Conservation (phyloP, 805 yeast genomes). For the Ogataea zsoltii region DNA sequence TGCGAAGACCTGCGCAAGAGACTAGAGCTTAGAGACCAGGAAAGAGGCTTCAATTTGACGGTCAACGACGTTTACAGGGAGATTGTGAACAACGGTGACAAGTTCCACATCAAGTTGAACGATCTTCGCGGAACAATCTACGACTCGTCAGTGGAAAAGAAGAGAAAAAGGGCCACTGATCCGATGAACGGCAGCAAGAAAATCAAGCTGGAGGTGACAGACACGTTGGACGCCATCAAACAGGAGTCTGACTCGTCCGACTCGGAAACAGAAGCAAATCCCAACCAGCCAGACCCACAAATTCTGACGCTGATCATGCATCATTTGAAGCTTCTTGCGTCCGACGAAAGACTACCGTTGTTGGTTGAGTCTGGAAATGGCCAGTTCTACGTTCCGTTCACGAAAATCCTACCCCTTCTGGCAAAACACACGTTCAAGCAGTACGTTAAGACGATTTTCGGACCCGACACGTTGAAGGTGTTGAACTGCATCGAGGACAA, state of each 20-base stretch:
- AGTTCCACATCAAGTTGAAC: constrained; percentile 36
- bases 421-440: constrained; percentile 56
- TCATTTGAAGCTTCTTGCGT: constrained; percentile 69
- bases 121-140: constrained; percentile 38
- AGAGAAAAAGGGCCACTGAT: constrained; percentile 9
- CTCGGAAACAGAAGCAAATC: constrained; percentile 22
- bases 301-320: constrained; percentile 34
- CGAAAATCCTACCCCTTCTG: constrained; percentile 46
- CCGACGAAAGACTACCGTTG: constrained; percentile 55
- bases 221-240: constrained; percentile 26
- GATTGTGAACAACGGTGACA: constrained; percentile 32
- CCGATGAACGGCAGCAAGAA: constrained; percentile 17
- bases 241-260: constrained; percentile 32
- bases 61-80: constrained; percentile 43
- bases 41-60: constrained; percentile 38
- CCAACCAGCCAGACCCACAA: constrained; percentile 22
- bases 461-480: constrained; percentile 67
- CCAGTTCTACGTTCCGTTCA: constrained; percentile 62
- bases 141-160: constrained; percentile 34
- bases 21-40: constrained; percentile 37
- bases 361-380: constrained; percentile 58
- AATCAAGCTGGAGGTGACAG: constrained; percentile 33
- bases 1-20: constrained; percentile 27
- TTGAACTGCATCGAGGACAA: constrained; percentile 72
- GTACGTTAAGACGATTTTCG: constrained; percentile 59